Percentiles rank a stretch among this genome's conserved stretches.
These are phyloP conservation scores for Phialophora macrospora DNA, from an alignment of 2,329 filamentous ascomycete species.

Conservation along the genomic window DNA sequence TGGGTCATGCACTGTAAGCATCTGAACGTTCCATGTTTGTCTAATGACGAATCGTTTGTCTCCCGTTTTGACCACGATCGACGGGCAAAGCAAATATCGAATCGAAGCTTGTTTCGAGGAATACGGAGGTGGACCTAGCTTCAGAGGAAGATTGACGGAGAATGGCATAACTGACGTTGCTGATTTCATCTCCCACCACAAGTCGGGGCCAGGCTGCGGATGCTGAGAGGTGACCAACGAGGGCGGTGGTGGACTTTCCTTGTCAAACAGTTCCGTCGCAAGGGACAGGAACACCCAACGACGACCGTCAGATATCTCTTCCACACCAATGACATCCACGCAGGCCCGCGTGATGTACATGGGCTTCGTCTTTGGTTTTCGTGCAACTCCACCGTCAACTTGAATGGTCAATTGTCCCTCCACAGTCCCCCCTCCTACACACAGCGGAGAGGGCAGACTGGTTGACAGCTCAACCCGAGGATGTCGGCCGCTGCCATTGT, in stretches of 20 bases:
- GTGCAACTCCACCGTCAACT: constrained; percentile 53
- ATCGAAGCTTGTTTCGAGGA: constrained; percentile 58
- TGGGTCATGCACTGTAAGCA: constrained; percentile 61
- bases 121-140: constrained; percentile 61
- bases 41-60: constrained; percentile 57
- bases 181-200: constrained; percentile 57
- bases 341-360: constrained; percentile 57
- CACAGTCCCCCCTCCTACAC: constrained; percentile 61
- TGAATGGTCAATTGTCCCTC: constrained; percentile 57
- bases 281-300: constrained; percentile 58
- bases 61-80: constrained; percentile 54
- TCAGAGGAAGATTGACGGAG: constrained; percentile 58
- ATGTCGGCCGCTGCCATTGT: constrained; percentile 56
- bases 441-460: constrained; percentile 57
- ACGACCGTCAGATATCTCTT: constrained; percentile 55
- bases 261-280: constrained; percentile 58
- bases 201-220: constrained; percentile 36
- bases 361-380: constrained; percentile 45
- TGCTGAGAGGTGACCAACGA: constrained; percentile 56
- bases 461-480: constrained; percentile 56
- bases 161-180: constrained; percentile 57
- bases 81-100: constrained; percentile 56
- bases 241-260: constrained; percentile 55
- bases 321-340: constrained; percentile 58
- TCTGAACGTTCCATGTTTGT: constrained; percentile 55